A percentile compares a stretch with the other conserved stretches of the same genome.
Evolutionary conservation across 495 filamentous ascomycete species (phyloP).

Genomic region (Neurospora africana): DNA sequence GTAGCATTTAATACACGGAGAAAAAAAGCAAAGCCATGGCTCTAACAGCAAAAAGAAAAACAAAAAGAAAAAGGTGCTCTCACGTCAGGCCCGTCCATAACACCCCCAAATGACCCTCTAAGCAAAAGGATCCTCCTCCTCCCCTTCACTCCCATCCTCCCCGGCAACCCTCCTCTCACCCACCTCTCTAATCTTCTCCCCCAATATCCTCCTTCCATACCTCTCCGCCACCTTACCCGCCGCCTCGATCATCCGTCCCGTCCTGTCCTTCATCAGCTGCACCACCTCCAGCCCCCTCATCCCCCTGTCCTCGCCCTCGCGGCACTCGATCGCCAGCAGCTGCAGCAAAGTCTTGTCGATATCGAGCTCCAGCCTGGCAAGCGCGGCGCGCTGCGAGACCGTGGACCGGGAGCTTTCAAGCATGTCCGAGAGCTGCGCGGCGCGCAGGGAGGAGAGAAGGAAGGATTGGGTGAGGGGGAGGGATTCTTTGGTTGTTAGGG

Average conservation of each 20-base stretch:
- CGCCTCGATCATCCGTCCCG: conserved; percentile 75
- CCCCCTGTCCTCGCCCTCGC: conserved; percentile 80
- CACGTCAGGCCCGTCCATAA: background rate
- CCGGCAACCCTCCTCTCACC: conserved; percentile 52
- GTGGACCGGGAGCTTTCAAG: conserved; percentile 47
- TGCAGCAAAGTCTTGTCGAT: conserved; percentile 84
- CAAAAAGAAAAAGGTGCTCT: background rate
- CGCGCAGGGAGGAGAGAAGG: conserved; percentile 60
- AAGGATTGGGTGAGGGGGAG: conserved; percentile 62
- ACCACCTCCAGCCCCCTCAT: conserved; percentile 89
- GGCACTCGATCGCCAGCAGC: conserved; percentile 80
- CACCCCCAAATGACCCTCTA: background rate
- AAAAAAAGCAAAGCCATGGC: background rate
- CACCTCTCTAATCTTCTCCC: conserved; percentile 77
- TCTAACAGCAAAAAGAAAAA: background rate
- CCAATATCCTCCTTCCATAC: conserved; percentile 63
- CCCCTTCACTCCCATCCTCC: conserved; percentile 32
- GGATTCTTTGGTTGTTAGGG: conserved; percentile 21
- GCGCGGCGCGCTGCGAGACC: conserved; percentile 50
- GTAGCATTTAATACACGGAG: too few relatives aligned
- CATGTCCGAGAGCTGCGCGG: conserved; percentile 62
- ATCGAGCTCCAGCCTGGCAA: conserved; percentile 62
- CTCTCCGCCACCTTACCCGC: conserved; percentile 74
- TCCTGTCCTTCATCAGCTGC: conserved; percentile 62
- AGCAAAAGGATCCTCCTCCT: conserved; percentile 1